These are phyloP conservation scores for Corinectria fuckeliana DNA, from an alignment of 2,329 filamentous ascomycete species.

Conservation along the genomic window DNA sequence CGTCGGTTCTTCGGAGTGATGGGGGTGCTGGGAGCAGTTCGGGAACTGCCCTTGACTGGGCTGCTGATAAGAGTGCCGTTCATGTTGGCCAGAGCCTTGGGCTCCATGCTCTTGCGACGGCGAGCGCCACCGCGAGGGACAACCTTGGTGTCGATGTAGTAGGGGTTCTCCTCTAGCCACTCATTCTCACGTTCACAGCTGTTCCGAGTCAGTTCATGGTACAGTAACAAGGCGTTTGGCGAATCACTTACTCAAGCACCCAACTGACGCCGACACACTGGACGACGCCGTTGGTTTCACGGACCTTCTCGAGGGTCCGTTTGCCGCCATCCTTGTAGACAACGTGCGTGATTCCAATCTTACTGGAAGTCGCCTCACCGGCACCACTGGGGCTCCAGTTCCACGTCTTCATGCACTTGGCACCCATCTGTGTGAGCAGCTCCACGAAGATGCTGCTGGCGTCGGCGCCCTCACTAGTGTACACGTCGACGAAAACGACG, in stretches of 20 bases:
- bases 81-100: conserved; percentile 70
- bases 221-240: not conserved
- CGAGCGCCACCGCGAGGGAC: conserved; percentile 74
- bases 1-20: conserved; percentile 59
- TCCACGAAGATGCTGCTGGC: conserved; percentile 83
- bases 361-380: conserved; percentile 50
- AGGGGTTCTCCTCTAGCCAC: conserved; percentile 77
- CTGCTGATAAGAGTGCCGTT: conserved; percentile 67
- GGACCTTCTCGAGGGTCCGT: conserved; percentile 81
- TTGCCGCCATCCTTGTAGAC: conserved; percentile 88
- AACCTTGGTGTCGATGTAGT: conserved; percentile 70
- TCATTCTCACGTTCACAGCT: conserved; percentile 78
- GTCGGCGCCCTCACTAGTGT: conserved; percentile 81
- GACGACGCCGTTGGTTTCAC: conserved; percentile 74
- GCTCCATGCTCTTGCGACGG: conserved; percentile 83
- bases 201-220: conserved; percentile 36
- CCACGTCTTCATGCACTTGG: conserved; percentile 79
- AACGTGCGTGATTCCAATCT: conserved; percentile 83
- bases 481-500: conserved; percentile 83
- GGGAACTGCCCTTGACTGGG: conserved; percentile 43
- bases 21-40: conserved; percentile 55
- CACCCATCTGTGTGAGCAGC: conserved; percentile 81
- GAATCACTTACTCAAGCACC: conserved; percentile 78
- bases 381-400: conserved; percentile 66
- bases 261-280: conserved; percentile 88